These are phyloP conservation scores for Hydnomerulius pinastri DNA, from an alignment of 768 basidiomycete genomes.

Conservation along the genomic window DNA sequence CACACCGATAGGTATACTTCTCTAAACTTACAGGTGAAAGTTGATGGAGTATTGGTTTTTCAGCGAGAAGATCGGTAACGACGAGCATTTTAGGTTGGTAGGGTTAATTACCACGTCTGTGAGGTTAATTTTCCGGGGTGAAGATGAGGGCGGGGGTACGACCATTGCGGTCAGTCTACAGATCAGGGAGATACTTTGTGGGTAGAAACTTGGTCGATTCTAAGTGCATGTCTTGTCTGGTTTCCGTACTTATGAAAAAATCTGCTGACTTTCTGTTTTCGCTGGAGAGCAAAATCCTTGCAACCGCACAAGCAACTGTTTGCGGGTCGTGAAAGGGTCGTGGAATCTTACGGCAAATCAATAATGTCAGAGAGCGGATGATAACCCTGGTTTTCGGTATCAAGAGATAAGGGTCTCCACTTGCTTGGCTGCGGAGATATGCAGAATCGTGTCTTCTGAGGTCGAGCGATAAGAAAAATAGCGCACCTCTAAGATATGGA, in stretches of 20 bases:
- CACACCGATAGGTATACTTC: neutral
- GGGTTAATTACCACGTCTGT: conserved; percentile 41
- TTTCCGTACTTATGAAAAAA: neutral
- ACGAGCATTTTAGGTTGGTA: conserved; percentile 51
- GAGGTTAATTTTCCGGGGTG: conserved; percentile 7
- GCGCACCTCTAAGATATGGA: too few species aligned
- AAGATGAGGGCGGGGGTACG: neutral
- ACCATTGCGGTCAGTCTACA: conserved; percentile 9
- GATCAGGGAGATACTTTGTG: neutral
- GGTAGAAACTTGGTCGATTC: neutral
- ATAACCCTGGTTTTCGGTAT: too few species aligned
- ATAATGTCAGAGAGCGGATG: too few species aligned
- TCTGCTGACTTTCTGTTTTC: neutral
- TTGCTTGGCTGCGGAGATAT: too few species aligned
- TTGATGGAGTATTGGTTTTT: conserved; percentile 47
- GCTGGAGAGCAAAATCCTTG: neutral
- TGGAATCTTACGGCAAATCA: too few species aligned
- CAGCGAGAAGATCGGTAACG: conserved; percentile 52
- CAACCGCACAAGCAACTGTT: too few species aligned
- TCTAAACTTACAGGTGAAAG: conserved; percentile 47
- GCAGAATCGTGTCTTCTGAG: too few species aligned
- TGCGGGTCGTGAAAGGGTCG: too few species aligned
- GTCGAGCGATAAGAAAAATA: too few species aligned
- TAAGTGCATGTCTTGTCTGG: neutral
- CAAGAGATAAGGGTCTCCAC: too few species aligned